Evolutionary conservation across 2,329 filamentous ascomycete species (phyloP).

Genomic region (Venturia pyrina): DNA sequence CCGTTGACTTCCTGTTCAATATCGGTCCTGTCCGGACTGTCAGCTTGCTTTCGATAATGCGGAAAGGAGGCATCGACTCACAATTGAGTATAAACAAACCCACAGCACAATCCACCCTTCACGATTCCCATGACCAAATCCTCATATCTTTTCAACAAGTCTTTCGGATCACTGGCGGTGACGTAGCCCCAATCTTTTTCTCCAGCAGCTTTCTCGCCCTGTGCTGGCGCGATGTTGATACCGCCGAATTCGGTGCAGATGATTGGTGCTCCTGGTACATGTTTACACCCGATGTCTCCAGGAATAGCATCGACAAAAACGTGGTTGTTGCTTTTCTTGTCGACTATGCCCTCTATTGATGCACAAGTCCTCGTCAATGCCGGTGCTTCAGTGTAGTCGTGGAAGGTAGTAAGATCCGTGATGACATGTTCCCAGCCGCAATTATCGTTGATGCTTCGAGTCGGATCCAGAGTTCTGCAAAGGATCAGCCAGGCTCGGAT

Average conservation of each 20-base stretch:
- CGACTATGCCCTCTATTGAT: conserved; percentile 44
- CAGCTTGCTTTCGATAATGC: background rate
- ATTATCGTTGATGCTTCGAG: conserved; percentile 51
- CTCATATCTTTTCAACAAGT: conserved; percentile 49
- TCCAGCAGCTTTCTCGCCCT: conserved; percentile 25
- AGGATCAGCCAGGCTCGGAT: conserved; percentile 47
- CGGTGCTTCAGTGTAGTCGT: conserved; percentile 54
- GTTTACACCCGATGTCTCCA: conserved; percentile 24
- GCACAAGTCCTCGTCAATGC: conserved; percentile 46
- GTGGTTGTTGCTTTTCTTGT: conserved; percentile 39
- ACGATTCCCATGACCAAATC: conserved; percentile 50
- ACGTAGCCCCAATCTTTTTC: conserved; percentile 58
- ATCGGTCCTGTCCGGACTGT: conserved; percentile 22
- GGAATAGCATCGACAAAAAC: conserved; percentile 44
- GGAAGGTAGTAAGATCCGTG: conserved; percentile 57
- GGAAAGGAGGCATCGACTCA: background rate
- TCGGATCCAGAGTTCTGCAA: conserved; percentile 49
- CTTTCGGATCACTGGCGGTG: conserved; percentile 49
- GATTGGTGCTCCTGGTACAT: conserved; percentile 46
- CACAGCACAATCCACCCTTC: conserved; percentile 46
- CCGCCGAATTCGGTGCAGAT: conserved; percentile 61
- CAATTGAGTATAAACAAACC: conserved; percentile 55
- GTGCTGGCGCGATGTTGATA: conserved; percentile 50
- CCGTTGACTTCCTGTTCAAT: conserved; percentile 63
- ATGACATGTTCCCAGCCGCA: conserved; percentile 60